A percentile compares a stretch with the other conserved stretches of the same genome.
These are phyloP conservation scores for Spizellomyces punctatus DNA, from an alignment of 192 early-diverging fungal species.

Conservation along the genomic window DNA sequence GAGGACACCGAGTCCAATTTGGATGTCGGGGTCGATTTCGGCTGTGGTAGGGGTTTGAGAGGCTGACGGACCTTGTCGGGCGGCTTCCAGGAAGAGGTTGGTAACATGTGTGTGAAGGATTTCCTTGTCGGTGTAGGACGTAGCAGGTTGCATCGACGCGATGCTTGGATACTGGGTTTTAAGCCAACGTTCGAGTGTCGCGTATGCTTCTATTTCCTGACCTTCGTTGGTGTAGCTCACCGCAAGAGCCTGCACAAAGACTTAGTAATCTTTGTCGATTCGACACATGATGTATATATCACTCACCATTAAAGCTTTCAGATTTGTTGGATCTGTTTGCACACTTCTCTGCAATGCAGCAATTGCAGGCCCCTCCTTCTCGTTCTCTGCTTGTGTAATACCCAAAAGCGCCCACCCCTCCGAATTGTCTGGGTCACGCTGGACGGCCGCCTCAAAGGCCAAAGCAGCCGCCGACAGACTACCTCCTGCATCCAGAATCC, in stretches of 20 bases:
- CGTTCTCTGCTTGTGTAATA: constrained; percentile 93
- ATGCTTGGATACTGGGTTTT: constrained; percentile 70
- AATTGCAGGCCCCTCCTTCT: constrained; percentile 90
- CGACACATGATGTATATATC: no score
- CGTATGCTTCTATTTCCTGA: constrained; percentile 82
- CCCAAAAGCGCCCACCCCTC: constrained; percentile 86
- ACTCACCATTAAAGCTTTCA: constrained; percentile 72
- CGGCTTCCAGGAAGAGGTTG: constrained; percentile 75
- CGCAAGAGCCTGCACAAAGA: constrained; percentile 58
- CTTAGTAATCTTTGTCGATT: no score
- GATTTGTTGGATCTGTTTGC: constrained; percentile 66
- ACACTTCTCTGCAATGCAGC: constrained; percentile 84
- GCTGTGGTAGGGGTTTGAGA: constrained; percentile 35
- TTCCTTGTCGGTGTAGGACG: constrained; percentile 63
- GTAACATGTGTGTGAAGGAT: constrained; percentile 78
- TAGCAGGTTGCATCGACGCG: constrained; percentile 35
- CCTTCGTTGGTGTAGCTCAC: constrained; percentile 95
- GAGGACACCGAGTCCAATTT: constrained; percentile 91
- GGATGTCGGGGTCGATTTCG: constrained; percentile 89
- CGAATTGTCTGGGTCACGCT: constrained; percentile 77
- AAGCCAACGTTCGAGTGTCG: constrained; percentile 89
- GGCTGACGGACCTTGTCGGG: constrained; percentile 55
- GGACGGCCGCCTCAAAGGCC: constrained; percentile 86
- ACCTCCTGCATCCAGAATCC: constrained; percentile 27
- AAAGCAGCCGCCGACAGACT: constrained; percentile 87